Evolutionary conservation across 345 rosid genomes (phyloP).

Genomic region (Camelina sativa): DNA sequence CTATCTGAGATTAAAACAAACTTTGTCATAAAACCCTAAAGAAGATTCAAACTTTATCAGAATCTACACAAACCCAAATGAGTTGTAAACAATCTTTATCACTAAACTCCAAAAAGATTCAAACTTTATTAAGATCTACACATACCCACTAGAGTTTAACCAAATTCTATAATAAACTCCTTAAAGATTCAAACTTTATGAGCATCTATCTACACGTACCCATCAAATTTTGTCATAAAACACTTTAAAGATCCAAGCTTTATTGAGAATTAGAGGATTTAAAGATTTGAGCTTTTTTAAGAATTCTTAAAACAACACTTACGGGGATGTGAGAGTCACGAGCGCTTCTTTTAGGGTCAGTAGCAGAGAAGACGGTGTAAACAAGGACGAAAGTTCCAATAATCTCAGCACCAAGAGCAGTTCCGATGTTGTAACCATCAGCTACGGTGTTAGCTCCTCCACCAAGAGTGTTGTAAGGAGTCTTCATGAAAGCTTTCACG

Average conservation of each 20-base stretch:
- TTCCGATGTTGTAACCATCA: constrained; percentile 57
- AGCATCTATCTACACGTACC: background rate
- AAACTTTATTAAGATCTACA: background rate
- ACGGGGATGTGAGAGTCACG: constrained; percentile 95
- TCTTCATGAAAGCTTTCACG: constrained; percentile 76
- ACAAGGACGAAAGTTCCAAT: constrained; percentile 88
- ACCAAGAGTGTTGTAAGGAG: constrained; percentile 56
- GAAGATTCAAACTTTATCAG: constrained; percentile 3
- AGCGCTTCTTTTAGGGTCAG: constrained; percentile 90
- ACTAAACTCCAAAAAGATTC: background rate
- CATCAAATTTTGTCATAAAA: background rate
- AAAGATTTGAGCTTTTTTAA: background rate
- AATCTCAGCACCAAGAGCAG: constrained; percentile 82
- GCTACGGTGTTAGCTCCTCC: constrained; percentile 73
- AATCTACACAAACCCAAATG: background rate
- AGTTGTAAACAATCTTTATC: background rate
- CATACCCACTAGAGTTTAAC: background rate
- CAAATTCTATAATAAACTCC: background rate
- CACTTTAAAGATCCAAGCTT: background rate
- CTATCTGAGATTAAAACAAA: background rate
- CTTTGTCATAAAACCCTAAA: background rate
- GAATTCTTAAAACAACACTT: constrained; percentile 27
- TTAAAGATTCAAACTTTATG: background rate
- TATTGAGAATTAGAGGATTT: no score
- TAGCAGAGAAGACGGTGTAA: constrained; percentile 94